These are phyloP conservation scores for Chionographis japonica DNA, from an alignment of 106 monocot species.

Conservation along the genomic window DNA sequence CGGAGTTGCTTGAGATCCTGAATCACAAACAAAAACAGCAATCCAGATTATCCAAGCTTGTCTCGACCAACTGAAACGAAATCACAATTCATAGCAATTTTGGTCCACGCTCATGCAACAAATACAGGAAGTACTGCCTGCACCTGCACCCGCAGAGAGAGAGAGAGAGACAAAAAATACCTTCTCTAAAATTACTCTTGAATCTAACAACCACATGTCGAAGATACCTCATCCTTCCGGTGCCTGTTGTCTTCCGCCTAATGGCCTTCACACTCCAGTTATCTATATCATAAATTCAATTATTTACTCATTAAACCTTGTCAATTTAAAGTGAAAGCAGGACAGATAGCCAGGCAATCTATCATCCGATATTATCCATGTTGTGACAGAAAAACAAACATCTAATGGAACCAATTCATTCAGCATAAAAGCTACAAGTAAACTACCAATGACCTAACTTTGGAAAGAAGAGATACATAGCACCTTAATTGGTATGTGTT, in stretches of 20 bases:
- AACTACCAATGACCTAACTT: too few relatives aligned
- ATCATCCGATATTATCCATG: too few relatives aligned
- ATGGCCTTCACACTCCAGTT: conserved; percentile 6
- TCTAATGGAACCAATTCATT: too few relatives aligned
- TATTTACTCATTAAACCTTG: too few relatives aligned
- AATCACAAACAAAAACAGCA: not conserved
- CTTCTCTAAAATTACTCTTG: conserved; percentile 2
- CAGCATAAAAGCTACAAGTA: too few relatives aligned
- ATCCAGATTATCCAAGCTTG: not conserved
- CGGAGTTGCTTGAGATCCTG: conserved; percentile 25
- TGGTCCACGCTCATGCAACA: too few relatives aligned
- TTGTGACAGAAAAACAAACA: too few relatives aligned
- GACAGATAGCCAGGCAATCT: too few relatives aligned
- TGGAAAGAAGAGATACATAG: too few relatives aligned
- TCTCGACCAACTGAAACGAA: not conserved
- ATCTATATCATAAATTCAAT: not conserved
- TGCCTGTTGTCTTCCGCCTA: not conserved
- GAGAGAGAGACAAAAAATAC: not conserved
- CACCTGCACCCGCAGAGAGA: not conserved
- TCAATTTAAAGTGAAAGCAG: too few relatives aligned
- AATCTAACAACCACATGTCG: not conserved
- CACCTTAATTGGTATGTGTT: too few relatives aligned
- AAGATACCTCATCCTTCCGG: not conserved
- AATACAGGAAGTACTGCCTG: not conserved
- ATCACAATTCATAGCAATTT: not conserved